Evolutionary conservation across 371 early-diverging fungal genomes (phyloP).

Genomic region (Mortierella sp.): DNA sequence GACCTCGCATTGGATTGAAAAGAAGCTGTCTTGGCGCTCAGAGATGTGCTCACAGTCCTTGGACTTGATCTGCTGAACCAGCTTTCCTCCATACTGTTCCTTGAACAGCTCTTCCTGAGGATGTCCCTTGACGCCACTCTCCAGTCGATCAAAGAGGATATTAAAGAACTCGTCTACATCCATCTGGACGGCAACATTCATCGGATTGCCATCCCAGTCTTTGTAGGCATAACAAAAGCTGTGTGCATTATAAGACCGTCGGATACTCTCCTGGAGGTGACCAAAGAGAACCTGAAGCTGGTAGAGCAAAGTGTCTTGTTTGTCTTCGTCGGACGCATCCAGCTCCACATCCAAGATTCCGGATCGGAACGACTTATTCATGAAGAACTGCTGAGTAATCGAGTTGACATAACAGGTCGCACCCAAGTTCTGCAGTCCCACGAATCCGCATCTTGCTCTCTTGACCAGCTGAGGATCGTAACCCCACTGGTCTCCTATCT

Average conservation of each 20-base stretch:
- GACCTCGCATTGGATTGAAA: constrained; percentile 63
- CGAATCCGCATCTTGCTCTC: constrained; percentile 58
- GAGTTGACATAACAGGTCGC: constrained; percentile 78
- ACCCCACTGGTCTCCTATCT: constrained; percentile 54
- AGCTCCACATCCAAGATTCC: constrained; percentile 54
- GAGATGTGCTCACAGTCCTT: constrained; percentile 63
- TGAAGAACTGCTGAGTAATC: constrained; percentile 66
- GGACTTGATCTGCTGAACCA: constrained; percentile 66
- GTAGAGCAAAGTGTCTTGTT: constrained; percentile 55
- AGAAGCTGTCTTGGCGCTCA: constrained; percentile 63
- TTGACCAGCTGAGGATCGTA: constrained; percentile 56
- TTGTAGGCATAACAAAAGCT: constrained; percentile 59
- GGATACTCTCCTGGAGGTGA: constrained; percentile 55
- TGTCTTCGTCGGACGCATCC: constrained; percentile 28
- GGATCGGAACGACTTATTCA: constrained; percentile 58
- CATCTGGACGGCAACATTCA: constrained; percentile 65
- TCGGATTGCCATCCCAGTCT: constrained; percentile 62
- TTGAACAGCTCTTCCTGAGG: constrained; percentile 58
- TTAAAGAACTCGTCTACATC: constrained; percentile 67
- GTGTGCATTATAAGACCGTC: constrained; percentile 55
- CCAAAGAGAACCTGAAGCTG: constrained; percentile 60
- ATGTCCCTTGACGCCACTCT: constrained; percentile 56
- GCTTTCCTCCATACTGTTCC: constrained; percentile 61
- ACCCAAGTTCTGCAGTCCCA: constrained; percentile 62
- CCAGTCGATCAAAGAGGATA: constrained; percentile 63